Evolutionary conservation across 768 basidiomycete genomes (phyloP), one percentile per base, ranked within the genome.

Genomic region (Tricholomella constricta): DNA sequence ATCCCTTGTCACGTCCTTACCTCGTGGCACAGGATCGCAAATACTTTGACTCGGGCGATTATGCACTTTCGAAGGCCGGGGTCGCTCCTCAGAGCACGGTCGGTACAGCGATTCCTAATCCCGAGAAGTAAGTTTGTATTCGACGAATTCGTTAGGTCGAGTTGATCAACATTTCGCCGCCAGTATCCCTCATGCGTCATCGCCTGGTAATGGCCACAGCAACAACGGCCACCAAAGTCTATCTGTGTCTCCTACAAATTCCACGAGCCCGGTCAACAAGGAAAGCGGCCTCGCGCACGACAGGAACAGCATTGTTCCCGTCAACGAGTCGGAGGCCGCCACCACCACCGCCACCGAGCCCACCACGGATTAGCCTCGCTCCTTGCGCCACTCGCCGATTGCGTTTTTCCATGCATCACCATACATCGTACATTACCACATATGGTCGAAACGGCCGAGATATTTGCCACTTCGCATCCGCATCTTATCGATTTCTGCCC

Each of bases 21-120:
- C 64, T 52, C 25, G 26, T 47, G 35, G 4, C 17, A 32, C 61
- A 98, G 95, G 96, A 99, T 67, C 91, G 97, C 65, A 98, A 98
- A 73, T 99, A 94, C 76, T 99, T 99, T 70, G 97, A 98, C 74
- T 98, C 96, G 51, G 97, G 97, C 52, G 97, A 99, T 70, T 98
- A 98, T 66, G 95, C 95, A 26, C 78, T 99, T 60, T 94, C 93
- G 45, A 98, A 98, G 71, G 97, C 97, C 2, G 90, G 97, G 23
- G 86, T 89, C 42, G 80, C 88, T n/a, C 87, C 91, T 43, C 91
- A 92, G 69, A 90, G 80, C 58, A 80, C 84, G 2, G 93, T 98
- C 50, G 97, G 97, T 25, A 98, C 95, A 8, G 91, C 94, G 31
- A 98, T 98, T 60, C 96, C 97, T n/a, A 94, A 91, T 70, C 95